A percentile compares a stretch with the other conserved stretches of the same genome.
Evolutionary conservation across 192 early-diverging fungal genomes (phyloP).

Genomic region (Coemansia erecta): DNA sequence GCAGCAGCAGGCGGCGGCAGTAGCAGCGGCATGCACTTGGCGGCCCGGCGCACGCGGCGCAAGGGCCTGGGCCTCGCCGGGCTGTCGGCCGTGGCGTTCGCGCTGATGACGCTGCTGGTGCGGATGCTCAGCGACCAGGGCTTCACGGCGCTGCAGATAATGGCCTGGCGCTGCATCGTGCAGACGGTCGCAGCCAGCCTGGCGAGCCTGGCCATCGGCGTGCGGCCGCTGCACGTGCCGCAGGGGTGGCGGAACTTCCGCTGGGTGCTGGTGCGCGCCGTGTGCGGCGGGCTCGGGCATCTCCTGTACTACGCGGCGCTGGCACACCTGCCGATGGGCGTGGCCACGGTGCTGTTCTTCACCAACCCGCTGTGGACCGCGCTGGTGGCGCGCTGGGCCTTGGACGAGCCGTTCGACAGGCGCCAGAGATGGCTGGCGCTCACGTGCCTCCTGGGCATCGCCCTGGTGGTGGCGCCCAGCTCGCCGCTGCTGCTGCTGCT

Average conservation of each 20-base stretch:
- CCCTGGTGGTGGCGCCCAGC: conserved; percentile 11
- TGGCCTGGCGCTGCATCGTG: conserved; percentile 24
- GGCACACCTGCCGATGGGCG: conserved; percentile 20
- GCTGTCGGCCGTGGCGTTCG: conserved; percentile 24
- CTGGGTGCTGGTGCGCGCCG: conserved; percentile 29
- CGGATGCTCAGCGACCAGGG: conserved; percentile 11
- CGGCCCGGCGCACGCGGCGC: not conserved
- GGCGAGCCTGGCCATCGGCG: not conserved
- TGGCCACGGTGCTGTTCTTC: conserved; percentile 29
- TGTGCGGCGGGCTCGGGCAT: conserved; percentile 24
- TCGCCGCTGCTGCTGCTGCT: conserved; percentile 1
- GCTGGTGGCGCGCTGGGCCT: conserved; percentile 15
- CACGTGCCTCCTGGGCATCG: conserved; percentile 11
- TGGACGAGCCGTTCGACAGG: conserved; percentile 8
- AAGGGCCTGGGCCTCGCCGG: conserved; percentile 20
- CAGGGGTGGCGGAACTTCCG: conserved; percentile 13
- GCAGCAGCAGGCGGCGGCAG: no score
- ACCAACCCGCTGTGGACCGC: conserved; percentile 33
- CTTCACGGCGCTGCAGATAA: conserved; percentile 29
- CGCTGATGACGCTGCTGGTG: conserved; percentile 22
- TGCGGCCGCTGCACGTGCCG: conserved; percentile 9
- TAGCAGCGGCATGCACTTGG: no score
- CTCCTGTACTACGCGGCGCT: conserved; percentile 22
- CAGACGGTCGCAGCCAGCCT: conserved; percentile 7
- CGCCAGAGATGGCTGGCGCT: not conserved